Conservation (phyloP, 805 yeast species). For the Candida montana region DNA sequence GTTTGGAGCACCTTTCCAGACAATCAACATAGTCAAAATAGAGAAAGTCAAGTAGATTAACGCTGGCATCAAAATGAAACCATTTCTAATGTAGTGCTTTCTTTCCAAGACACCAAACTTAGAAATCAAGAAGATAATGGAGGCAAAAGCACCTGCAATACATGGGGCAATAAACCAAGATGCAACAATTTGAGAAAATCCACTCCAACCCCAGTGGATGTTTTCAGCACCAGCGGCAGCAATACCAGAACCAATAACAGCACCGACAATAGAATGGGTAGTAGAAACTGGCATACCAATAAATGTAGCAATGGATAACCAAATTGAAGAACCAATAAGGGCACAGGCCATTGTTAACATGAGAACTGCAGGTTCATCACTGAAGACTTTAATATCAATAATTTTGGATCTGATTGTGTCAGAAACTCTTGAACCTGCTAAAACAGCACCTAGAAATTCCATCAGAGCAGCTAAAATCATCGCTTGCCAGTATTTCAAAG, state of each 20-base stretch:
- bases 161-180: conserved; percentile 78
- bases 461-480: conserved; percentile 64
- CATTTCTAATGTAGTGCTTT: conserved; percentile 49
- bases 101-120: conserved; percentile 60
- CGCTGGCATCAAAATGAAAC: conserved; percentile 51
- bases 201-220: conserved; percentile 72
- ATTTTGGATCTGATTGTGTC: conserved; percentile 67
- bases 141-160: conserved; percentile 59
- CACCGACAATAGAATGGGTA: conserved; percentile 76
- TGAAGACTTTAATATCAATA: conserved; percentile 45
- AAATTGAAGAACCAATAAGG: conserved; percentile 62
- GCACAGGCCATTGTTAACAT: conserved; percentile 77
- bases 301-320: conserved; percentile 63
- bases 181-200: conserved; percentile 68
- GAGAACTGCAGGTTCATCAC: conserved; percentile 58
- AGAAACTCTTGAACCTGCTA: conserved; percentile 69
- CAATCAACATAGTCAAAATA: conserved; percentile 69
- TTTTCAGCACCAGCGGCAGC: conserved; percentile 62
- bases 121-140: conserved; percentile 51
- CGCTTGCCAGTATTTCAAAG: conserved; percentile 70
- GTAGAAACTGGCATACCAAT: conserved; percentile 79
- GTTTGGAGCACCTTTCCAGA: conserved; percentile 76
- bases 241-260: conserved; percentile 66
- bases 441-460: conserved; percentile 71
- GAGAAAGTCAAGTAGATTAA: conserved; percentile 57